phyloP scores from a whole-genome alignment of 1,284 basidiomycete species.

The Trichosporon faecale region DNA sequence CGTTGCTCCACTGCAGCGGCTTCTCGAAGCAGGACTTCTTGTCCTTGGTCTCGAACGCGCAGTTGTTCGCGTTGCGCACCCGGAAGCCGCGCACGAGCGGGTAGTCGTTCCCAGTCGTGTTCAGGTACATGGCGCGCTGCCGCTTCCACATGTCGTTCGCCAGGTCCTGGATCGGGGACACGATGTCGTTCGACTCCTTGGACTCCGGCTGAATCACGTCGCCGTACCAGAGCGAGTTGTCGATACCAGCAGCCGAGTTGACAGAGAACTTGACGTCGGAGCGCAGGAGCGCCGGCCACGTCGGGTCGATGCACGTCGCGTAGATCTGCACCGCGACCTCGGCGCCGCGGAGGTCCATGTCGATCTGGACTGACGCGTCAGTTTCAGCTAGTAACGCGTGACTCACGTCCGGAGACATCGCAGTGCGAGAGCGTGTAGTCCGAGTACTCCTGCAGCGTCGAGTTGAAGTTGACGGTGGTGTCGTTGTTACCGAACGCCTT shows the following conservation, averaged over 20 bases:
- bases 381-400: background rate
- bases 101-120: background rate
- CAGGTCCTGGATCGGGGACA: slow-evolving; percentile 16
- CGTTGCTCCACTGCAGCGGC: slow-evolving; percentile 14
- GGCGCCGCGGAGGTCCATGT: slow-evolving; percentile 26
- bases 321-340: slow-evolving; percentile 22
- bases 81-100: slow-evolving; percentile 19
- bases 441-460: slow-evolving; percentile 22
- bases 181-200: slow-evolving; percentile 12
- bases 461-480: slow-evolving; percentile 24
- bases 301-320: slow-evolving; percentile 28
- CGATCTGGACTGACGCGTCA: slow-evolving; percentile 15
- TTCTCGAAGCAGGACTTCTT: slow-evolving; percentile 19
- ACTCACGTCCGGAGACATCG: slow-evolving; percentile 22
- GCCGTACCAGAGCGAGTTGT: slow-evolving; percentile 21
- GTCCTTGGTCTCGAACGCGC: slow-evolving; percentile 18
- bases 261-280: slow-evolving; percentile 20
- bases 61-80: slow-evolving; percentile 21
- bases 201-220: slow-evolving; percentile 16
- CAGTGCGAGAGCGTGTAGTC: slow-evolving; percentile 25
- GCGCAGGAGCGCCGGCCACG: slow-evolving; percentile 25
- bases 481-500: slow-evolving; percentile 14
- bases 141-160: slow-evolving; percentile 25
- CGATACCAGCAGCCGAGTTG: slow-evolving; percentile 14
- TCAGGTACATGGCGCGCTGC: slow-evolving; percentile 19